Evolutionary conservation across 306 rosid genomes (phyloP), one percentile per base, ranked within the genome.

Genomic region (Senna siamea): DNA sequence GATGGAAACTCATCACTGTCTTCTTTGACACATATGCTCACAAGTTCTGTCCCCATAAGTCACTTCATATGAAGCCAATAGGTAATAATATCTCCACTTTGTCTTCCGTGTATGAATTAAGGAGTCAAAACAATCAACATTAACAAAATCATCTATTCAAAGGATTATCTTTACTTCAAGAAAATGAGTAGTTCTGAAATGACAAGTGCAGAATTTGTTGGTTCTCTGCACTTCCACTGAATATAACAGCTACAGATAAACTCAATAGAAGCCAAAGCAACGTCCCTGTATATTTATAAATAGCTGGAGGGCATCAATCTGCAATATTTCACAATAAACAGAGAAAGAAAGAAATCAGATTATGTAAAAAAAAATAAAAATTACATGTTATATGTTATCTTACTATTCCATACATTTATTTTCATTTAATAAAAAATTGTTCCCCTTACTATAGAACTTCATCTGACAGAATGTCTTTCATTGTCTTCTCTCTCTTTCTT

Each of bases 1-100:
- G 96, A 81, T 68, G 98, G 98, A 82, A 80, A 91, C 40, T 93
- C 98, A 5, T 93, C 98, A 11, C 78, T 90, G 79, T 93, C 98
- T 64, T 93, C 98, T 81, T 89, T 87, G 51, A 89, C 79, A 67
- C 96, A 85, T 61, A 89, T 81, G 73, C 96, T 79, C 86, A 93
- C 78, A 72, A 91, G 92, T 75, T 93, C 93, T 9, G 97, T 91
- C 82, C 97, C 98, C 98, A 93, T 91, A 70, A 68, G 72, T 76
- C 79, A 75, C 58, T 53, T 66, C 75, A 62, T 69, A 62, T 70
- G 66, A 69, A 22, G 37, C 66, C 54, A 80, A 71, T 11, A 55
- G 41, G 66, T 22, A 61, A 47, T n/a, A n/a, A n/a, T n/a, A n/a
- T n/a, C n/a, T n/a, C n/a, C n/a, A n/a, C n/a, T n/a, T n/a, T n/a